phyloP scores from a whole-genome alignment of 2,329 filamentous ascomycete genomes.

The Dactylellina cionopaga region DNA sequence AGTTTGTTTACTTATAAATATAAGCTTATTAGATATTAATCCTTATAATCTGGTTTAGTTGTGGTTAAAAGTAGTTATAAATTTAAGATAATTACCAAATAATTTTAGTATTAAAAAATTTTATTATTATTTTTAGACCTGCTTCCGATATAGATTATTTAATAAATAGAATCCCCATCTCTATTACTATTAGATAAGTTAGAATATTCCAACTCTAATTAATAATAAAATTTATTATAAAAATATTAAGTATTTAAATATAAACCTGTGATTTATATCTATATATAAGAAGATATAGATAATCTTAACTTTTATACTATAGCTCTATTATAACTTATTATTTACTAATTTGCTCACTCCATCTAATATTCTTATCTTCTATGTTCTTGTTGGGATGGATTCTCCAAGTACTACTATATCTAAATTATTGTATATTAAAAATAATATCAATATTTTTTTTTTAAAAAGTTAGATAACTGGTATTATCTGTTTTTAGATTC shows the following conservation, averaged over 20 bases:
- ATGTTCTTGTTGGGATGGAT: no score
- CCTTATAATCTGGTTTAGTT: background rate
- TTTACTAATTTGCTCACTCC: no score
- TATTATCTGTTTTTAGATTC: background rate
- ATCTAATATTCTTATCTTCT: no score
- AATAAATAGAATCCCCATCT: background rate
- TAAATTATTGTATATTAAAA: constrained; percentile 3
- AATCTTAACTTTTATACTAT: no score
- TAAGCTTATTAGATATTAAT: no score
- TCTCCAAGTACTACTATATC: background rate
- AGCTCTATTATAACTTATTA: no score
- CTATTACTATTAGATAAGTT: background rate
- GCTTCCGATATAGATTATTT: background rate
- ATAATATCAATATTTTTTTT: background rate
- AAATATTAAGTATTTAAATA: background rate
- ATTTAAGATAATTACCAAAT: background rate
- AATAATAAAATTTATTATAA: background rate
- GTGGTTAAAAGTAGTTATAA: background rate
- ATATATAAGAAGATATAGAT: background rate
- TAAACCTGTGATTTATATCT: background rate
- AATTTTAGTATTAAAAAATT: background rate
- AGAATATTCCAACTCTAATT: no score
- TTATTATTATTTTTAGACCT: constrained; percentile 2
- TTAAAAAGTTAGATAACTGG: background rate
- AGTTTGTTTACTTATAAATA: background rate